A percentile compares a stretch with the other conserved stretches of the same genome.
Conservation (phyloP, 2,329 filamentous ascomycete species). For the Botrytis deweyae region DNA sequence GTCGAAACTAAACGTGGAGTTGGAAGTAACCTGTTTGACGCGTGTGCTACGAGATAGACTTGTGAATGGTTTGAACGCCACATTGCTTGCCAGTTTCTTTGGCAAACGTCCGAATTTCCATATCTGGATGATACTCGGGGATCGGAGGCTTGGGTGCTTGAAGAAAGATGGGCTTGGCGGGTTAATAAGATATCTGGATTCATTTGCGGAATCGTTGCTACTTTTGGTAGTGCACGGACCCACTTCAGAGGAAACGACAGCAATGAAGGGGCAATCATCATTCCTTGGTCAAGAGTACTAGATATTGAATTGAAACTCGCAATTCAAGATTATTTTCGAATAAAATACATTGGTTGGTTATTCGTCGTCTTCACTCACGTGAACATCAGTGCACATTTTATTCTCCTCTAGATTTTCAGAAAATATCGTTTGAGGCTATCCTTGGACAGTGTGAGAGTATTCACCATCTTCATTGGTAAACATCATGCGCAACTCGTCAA, state of each 20-base stretch:
- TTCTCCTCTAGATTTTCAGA: not conserved
- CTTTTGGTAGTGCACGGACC: not conserved
- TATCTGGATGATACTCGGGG: not conserved
- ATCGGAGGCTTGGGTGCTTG: not conserved
- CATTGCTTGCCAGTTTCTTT: not conserved
- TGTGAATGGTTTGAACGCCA: not conserved
- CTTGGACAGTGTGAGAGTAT: not conserved
- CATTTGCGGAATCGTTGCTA: not conserved
- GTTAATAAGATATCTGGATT: not conserved
- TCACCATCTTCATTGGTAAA: not conserved
- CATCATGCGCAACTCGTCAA: no score
- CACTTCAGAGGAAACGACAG: not conserved
- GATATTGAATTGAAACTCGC: not conserved
- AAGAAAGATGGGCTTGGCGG: not conserved
- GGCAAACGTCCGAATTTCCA: no score
- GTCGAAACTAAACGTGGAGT: not conserved
- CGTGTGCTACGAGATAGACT: not conserved
- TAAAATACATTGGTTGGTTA: not conserved
- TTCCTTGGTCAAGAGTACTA: not conserved
- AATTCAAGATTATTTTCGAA: not conserved
- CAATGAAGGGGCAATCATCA: not conserved
- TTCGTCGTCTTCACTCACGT: not conserved
- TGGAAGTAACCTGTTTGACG: not conserved
- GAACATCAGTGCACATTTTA: not conserved
- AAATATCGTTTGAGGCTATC: not conserved